These are phyloP conservation scores for Lathyrus oleraceus DNA, from an alignment of 306 rosid species.

Conservation along the genomic window DNA sequence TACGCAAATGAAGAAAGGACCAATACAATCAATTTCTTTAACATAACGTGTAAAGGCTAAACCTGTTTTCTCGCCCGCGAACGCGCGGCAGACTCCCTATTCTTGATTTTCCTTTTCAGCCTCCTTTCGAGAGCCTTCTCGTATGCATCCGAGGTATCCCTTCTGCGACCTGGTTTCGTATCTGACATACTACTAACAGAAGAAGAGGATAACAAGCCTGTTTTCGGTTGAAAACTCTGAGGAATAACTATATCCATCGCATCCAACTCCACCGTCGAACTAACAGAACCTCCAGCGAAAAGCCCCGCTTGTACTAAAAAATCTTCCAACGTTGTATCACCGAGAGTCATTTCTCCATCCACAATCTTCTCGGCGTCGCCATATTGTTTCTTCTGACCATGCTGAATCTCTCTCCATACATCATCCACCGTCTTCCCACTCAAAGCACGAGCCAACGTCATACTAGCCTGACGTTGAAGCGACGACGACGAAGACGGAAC, in stretches of 20 bases:
- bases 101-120: conserved; percentile 81
- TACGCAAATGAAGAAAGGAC: background rate
- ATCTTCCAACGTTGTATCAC: conserved; percentile 76
- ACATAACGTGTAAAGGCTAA: conserved; percentile 1
- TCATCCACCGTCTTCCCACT: conserved; percentile 78
- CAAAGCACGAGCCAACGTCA: conserved; percentile 63
- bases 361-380: conserved; percentile 44
- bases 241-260: conserved; percentile 42
- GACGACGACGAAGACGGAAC: conserved; percentile 42
- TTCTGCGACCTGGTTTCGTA: conserved; percentile 51
- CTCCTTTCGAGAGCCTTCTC: conserved; percentile 78
- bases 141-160: conserved; percentile 58
- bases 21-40: conserved; percentile 12
- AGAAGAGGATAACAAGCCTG: conserved; percentile 57
- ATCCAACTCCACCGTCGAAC: conserved; percentile 48
- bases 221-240: conserved; percentile 42
- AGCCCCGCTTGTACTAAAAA: conserved; percentile 81
- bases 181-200: conserved; percentile 61
- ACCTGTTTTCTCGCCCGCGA: conserved; percentile 93
- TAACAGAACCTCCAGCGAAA: conserved; percentile 62
- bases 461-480: conserved; percentile 65
- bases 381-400: conserved; percentile 58
- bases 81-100: conserved; percentile 88
- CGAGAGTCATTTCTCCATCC: conserved; percentile 52
- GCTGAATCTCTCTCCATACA: conserved; percentile 80